phyloP scores from a whole-genome alignment of 1,139 yeast genomes.

The Protomyces macrosporus region DNA sequence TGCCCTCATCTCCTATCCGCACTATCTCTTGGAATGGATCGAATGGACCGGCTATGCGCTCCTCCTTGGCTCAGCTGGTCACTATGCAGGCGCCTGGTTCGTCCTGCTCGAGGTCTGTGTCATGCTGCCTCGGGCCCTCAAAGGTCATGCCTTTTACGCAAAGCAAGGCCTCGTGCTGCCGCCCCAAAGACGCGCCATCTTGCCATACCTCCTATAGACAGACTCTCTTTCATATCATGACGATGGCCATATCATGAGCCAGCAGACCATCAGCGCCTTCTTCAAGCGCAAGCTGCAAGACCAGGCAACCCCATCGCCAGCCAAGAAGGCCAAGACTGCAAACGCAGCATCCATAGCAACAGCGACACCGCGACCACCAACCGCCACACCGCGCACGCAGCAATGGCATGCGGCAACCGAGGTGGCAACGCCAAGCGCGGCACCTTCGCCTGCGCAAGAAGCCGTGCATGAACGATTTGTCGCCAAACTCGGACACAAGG shows the following conservation, averaged over 20 bases:
- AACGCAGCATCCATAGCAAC: neutral
- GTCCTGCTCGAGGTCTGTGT: conserved; percentile 16
- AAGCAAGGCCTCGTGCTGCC: neutral
- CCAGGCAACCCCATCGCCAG: neutral
- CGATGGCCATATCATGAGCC: neutral
- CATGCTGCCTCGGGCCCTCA: conserved; percentile 25
- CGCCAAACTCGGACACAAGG: conserved; percentile 6
- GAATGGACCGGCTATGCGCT: conserved; percentile 28
- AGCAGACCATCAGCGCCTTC: neutral
- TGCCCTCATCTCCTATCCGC: conserved; percentile 19
- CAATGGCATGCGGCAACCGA: conserved; percentile 8
- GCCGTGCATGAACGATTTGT: conserved; percentile 5
- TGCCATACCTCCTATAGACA: neutral
- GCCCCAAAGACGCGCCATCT: neutral
- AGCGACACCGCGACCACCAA: neutral
- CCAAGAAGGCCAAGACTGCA: too few relatives aligned
- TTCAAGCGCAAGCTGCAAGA: neutral
- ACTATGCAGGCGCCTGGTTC: conserved; percentile 10
- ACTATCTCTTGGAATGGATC: conserved; percentile 28
- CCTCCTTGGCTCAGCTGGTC: conserved; percentile 6
- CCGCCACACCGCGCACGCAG: conserved; percentile 4
- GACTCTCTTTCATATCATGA: neutral
- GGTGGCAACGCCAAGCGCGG: neutral
- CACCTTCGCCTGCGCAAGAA: conserved; percentile 4
- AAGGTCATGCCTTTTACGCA: conserved; percentile 18